Conservation (phyloP, 805 yeast genomes). For the Torulaspora delbrueckii region DNA sequence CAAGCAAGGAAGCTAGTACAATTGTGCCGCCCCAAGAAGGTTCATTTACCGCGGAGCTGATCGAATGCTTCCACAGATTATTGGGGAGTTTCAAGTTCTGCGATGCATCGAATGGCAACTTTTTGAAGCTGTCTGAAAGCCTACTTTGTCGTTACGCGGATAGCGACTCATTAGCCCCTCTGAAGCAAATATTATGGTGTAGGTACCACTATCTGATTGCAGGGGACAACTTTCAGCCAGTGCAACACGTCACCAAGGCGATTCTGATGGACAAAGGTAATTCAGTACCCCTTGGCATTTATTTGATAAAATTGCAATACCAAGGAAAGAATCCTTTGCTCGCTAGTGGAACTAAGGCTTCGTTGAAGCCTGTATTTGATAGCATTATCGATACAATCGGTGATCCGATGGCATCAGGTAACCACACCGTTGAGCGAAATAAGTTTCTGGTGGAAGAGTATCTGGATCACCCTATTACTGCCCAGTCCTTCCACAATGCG, state of each 20-base stretch:
- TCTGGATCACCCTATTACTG: conserved; percentile 44
- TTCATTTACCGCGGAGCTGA: conserved; percentile 27
- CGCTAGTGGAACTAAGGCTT: conserved; percentile 54
- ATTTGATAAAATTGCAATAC: conserved; percentile 37
- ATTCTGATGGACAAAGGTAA: conserved; percentile 35
- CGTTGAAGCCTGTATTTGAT: conserved; percentile 69
- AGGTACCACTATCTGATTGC: conserved; percentile 64
- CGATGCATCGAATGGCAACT: conserved; percentile 54
- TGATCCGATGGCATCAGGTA: conserved; percentile 46
- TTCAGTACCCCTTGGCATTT: conserved; percentile 31
- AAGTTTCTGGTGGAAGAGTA: conserved; percentile 42
- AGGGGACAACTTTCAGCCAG: conserved; percentile 55
- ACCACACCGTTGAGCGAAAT: conserved; percentile 45
- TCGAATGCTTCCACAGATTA: conserved; percentile 64
- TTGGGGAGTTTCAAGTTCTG: conserved; percentile 69
- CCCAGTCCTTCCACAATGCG: conserved; percentile 44
- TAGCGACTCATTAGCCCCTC: conserved; percentile 53
- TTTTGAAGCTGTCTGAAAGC: conserved; percentile 56
- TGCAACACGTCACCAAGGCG: conserved; percentile 55
- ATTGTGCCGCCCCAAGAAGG: conserved; percentile 4
- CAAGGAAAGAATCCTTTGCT: conserved; percentile 54
- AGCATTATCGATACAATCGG: conserved; percentile 66
- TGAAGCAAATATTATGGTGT: conserved; percentile 76
- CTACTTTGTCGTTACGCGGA: conserved; percentile 43
- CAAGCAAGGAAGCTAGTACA: conserved; percentile 1